Conservation (phyloP, 2,329 filamentous ascomycete species). For the Myrmaecium sp. region DNA sequence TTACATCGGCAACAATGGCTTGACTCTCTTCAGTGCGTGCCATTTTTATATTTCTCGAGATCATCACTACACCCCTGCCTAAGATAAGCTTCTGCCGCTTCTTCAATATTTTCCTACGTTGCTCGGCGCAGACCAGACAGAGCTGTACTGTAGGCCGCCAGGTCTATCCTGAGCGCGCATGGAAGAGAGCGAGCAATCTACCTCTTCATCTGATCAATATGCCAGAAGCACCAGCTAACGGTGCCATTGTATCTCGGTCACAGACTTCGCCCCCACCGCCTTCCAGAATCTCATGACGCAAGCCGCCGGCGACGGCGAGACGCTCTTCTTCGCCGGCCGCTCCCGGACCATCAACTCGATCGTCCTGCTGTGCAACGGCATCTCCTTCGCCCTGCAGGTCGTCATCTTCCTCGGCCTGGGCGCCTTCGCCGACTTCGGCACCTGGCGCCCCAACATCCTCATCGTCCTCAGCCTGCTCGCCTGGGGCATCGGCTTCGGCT, state of each 20-base stretch:
- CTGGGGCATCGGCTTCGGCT: constrained; percentile 48
- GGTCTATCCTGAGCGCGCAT: neutral
- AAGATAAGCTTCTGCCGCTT: constrained; percentile 46
- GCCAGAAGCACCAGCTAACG: no score
- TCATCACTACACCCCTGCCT: constrained; percentile 43
- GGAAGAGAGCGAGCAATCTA: no score
- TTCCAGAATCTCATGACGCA: constrained; percentile 12
- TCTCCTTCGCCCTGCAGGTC: constrained; percentile 50
- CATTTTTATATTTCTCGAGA: constrained; percentile 1
- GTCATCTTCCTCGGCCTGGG: constrained; percentile 37
- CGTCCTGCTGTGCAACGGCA: constrained; percentile 47
- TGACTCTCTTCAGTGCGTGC: constrained; percentile 37
- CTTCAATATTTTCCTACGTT: no score
- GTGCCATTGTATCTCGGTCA: no score
- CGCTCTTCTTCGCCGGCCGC: constrained; percentile 38
- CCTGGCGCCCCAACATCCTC: constrained; percentile 45
- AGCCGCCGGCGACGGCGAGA: constrained; percentile 39
- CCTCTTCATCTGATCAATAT: no score
- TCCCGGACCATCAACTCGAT: constrained; percentile 45
- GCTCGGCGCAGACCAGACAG: constrained; percentile 3
- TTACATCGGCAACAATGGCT: constrained; percentile 50
- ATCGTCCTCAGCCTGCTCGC: constrained; percentile 43
- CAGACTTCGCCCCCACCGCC: no score
- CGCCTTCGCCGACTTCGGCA: constrained; percentile 45
- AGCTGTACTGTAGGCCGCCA: constrained; percentile 2